Evolutionary conservation across 768 basidiomycete genomes (phyloP).

Genomic region (Hericium coralloides): DNA sequence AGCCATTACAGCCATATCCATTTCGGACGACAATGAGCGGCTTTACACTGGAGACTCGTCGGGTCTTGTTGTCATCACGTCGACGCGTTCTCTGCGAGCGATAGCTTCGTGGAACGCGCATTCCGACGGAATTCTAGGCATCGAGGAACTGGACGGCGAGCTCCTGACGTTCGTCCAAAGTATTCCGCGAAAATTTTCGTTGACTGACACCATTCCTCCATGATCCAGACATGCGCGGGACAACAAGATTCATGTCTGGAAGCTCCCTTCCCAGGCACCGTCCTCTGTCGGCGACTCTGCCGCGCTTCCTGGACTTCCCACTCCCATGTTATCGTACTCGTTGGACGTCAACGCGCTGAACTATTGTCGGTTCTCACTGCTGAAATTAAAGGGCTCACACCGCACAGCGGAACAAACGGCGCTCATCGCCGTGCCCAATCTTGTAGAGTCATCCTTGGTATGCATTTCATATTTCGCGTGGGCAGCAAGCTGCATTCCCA

Average conservation of each 20-base stretch:
- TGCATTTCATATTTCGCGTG: conserved; percentile 8
- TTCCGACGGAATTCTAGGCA: conserved; percentile 61
- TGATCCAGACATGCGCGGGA: conserved; percentile 73
- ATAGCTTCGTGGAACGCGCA: conserved; percentile 75
- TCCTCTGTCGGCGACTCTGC: conserved; percentile 43
- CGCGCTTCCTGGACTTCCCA: conserved; percentile 36
- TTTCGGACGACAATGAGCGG: conserved; percentile 68
- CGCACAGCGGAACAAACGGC: conserved; percentile 20
- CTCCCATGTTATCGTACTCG: conserved; percentile 50
- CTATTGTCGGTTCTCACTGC: conserved; percentile 82
- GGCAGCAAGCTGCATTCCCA: neutral
- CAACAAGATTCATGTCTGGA: conserved; percentile 78
- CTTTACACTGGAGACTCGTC: conserved; percentile 82
- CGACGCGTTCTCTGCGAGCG: conserved; percentile 67
- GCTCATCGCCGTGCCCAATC: conserved; percentile 76
- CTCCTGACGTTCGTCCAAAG: conserved; percentile 66
- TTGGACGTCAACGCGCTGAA: conserved; percentile 91
- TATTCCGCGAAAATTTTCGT: neutral
- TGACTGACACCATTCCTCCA: neutral
- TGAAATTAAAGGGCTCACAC: conserved; percentile 22
- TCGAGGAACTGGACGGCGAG: conserved; percentile 61
- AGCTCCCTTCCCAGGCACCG: conserved; percentile 36
- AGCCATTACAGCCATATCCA: conserved; percentile 47
- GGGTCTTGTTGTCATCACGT: conserved; percentile 71
- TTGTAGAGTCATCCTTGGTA: conserved; percentile 82